A percentile compares a stretch with the other conserved stretches of the same genome.
Conservation (phyloP, 2,329 filamentous ascomycete genomes). For the Thielaviopsis euricoi region DNA sequence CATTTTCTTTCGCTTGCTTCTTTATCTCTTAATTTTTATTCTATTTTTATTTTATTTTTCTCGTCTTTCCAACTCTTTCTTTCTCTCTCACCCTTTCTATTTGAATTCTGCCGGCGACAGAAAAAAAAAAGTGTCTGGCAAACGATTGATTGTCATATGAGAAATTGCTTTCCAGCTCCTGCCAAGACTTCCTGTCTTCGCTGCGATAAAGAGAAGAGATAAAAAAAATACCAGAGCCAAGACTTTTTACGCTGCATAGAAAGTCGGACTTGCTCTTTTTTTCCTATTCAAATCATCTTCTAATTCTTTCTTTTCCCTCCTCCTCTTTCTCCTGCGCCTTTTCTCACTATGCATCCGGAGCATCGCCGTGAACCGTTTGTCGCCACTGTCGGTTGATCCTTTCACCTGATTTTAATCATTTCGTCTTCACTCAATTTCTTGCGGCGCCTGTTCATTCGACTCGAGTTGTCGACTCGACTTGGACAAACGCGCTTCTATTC, state of each 20-base stretch:
- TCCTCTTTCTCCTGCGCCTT: neutral
- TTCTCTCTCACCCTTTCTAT: too few species aligned
- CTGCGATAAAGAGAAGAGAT: neutral
- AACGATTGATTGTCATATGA: neutral
- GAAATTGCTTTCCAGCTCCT: neutral
- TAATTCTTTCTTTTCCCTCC: neutral
- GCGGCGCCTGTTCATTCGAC: neutral
- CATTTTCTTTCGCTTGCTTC: neutral
- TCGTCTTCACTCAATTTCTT: neutral
- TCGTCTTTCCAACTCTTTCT: too few species aligned
- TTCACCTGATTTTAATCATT: neutral
- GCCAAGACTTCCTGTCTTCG: neutral
- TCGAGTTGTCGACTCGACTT: neutral
- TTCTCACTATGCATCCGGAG: neutral
- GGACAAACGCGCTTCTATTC: too few species aligned
- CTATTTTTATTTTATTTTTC: too few species aligned
- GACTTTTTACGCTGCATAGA: neutral
- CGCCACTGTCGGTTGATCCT: neutral
- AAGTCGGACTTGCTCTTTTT: neutral
- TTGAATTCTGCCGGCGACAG: too few species aligned
- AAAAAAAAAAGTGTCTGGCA: too few species aligned
- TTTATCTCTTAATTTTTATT: too few species aligned
- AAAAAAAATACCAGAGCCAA: neutral
- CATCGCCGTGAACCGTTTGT: neutral
- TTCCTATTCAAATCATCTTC: neutral